Evolutionary conservation across 768 basidiomycete genomes (phyloP).

Genomic region (Pulveroboletus sp.): DNA sequence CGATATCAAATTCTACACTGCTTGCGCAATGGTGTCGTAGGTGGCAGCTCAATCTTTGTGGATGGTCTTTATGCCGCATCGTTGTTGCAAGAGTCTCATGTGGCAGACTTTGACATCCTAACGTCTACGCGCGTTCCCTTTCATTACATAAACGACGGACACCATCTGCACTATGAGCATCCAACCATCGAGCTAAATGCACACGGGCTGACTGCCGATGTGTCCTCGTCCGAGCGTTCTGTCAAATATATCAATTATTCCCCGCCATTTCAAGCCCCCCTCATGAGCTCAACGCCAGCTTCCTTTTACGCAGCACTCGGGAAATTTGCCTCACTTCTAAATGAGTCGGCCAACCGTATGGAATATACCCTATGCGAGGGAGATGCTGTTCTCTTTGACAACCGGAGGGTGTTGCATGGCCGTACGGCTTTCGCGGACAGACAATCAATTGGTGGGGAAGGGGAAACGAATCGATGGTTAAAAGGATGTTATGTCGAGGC

Average conservation of each 20-base stretch:
- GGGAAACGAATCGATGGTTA: slow-evolving; percentile 73
- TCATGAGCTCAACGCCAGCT: slow-evolving; percentile 48
- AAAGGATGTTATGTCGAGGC: slow-evolving; percentile 85
- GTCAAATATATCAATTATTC: slow-evolving; percentile 84
- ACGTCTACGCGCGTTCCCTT: slow-evolving; percentile 69
- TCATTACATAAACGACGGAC: slow-evolving; percentile 88
- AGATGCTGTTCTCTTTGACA: slow-evolving; percentile 90
- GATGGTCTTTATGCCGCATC: slow-evolving; percentile 71
- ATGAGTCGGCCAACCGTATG: slow-evolving; percentile 49
- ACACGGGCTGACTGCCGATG: slow-evolving; percentile 7
- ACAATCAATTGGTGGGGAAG: slow-evolving; percentile 30
- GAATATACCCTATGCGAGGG: slow-evolving; percentile 74
- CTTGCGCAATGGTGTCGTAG: slow-evolving; percentile 77
- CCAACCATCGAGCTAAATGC: slow-evolving; percentile 68
- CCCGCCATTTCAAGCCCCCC: slow-evolving; percentile 91
- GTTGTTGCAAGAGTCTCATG: slow-evolving; percentile 44
- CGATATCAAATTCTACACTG: slow-evolving; percentile 93
- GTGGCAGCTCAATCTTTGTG: slow-evolving; percentile 85
- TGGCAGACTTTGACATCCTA: slow-evolving; percentile 58
- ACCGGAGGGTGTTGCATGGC: slow-evolving; percentile 85
- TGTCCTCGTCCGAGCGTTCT: slow-evolving; percentile 10
- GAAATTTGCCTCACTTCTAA: slow-evolving; percentile 57
- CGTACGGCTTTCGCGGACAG: slow-evolving; percentile 67
- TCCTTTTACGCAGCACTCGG: slow-evolving; percentile 62
- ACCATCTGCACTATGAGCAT: slow-evolving; percentile 72